Conservation (phyloP, 345 rosid species). For the Lepidium africanum region DNA sequence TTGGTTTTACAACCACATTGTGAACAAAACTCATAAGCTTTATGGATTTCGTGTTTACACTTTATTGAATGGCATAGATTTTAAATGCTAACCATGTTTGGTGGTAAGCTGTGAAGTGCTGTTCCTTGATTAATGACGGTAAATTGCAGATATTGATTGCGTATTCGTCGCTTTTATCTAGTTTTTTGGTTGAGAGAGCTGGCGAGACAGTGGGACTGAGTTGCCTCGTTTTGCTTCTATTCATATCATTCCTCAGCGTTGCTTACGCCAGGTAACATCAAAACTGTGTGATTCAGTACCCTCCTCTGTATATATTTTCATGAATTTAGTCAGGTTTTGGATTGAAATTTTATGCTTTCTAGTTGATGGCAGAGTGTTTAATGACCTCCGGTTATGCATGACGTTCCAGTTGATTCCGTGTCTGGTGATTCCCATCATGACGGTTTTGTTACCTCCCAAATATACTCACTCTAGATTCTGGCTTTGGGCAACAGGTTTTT, state of each 20-base stretch:
- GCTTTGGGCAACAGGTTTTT: conserved; percentile 68
- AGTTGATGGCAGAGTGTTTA: conserved; percentile 88
- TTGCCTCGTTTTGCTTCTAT: conserved; percentile 47
- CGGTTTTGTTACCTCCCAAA: conserved; percentile 54
- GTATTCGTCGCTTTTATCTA: conserved; percentile 72
- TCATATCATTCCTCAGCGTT: conserved; percentile 41
- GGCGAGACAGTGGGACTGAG: conserved; percentile 54
- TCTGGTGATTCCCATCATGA: conserved; percentile 53
- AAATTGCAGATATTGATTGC: conserved; percentile 81
- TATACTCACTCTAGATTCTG: conserved; percentile 74
- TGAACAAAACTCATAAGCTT: not conserved
- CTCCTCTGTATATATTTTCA: not conserved
- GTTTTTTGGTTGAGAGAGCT: conserved; percentile 78
- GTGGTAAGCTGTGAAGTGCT: not conserved
- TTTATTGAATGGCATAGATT: not conserved
- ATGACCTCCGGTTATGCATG: conserved; percentile 85
- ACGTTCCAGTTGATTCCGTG: conserved; percentile 80
- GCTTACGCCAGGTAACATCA: conserved; percentile 64
- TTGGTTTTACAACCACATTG: not conserved
- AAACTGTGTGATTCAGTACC: not conserved
- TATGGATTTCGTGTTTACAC: not conserved
- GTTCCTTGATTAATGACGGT: conserved; percentile 15
- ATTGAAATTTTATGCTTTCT: conserved; percentile 17
- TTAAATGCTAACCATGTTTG: not conserved
- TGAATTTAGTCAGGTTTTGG: not conserved